Evolutionary conservation across 2,329 filamentous ascomycete genomes (phyloP).

Genomic region (Verruconis gallopava): DNA sequence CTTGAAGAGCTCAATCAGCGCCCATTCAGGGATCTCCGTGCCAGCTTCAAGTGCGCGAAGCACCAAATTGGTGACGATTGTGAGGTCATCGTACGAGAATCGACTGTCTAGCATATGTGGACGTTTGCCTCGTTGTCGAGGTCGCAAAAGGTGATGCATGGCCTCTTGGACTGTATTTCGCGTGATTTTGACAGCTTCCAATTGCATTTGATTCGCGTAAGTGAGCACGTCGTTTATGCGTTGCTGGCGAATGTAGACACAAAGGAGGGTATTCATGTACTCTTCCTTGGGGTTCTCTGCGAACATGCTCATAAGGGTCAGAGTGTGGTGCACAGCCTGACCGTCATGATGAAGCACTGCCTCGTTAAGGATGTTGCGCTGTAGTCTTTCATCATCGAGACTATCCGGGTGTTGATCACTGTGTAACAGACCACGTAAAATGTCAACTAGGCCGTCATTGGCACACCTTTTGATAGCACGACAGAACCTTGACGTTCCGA

Average conservation of each 20-base stretch:
- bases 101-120: conserved; percentile 9
- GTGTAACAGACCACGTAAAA: conserved; percentile 39
- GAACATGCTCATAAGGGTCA: conserved; percentile 39
- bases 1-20: conserved; percentile 47
- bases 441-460: conserved; percentile 36
- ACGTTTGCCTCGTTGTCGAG: conserved; percentile 20
- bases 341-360: conserved; percentile 40
- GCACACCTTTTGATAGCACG: conserved; percentile 53
- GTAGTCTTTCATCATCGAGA: conserved; percentile 42
- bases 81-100: conserved; percentile 24
- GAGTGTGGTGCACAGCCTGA: conserved; percentile 40
- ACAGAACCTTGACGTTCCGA: conserved; percentile 52
- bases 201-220: conserved; percentile 38
- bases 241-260: conserved; percentile 23
- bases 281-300: conserved; percentile 23
- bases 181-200: conserved; percentile 29
- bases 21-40: conserved; percentile 26
- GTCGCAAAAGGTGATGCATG: conserved; percentile 25
- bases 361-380: conserved; percentile 40
- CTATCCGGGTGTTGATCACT: conserved; percentile 54
- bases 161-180: conserved; percentile 33
- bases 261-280: conserved; percentile 36
- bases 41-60: conserved; percentile 35
- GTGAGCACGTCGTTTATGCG: conserved; percentile 18
- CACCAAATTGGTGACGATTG: conserved; percentile 35